Evolutionary conservation across 345 rosid genomes (phyloP).

Genomic region (Eucalyptus sp.): DNA sequence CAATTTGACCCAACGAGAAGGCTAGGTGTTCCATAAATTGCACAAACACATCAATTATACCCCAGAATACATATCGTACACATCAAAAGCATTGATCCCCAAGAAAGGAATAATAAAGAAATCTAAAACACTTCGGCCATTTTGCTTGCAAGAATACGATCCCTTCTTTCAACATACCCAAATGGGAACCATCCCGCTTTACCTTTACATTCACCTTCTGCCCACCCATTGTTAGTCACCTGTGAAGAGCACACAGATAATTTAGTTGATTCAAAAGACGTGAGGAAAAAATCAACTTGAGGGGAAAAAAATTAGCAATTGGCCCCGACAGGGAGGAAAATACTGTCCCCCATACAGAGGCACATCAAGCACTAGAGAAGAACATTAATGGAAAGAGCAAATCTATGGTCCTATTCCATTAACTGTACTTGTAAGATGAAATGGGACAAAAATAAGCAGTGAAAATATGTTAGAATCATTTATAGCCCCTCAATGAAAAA

Average conservation of each 20-base stretch:
- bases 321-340: not conserved
- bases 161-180: slow-evolving; percentile 74
- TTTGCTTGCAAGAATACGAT: slow-evolving; percentile 82
- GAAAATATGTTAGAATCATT: not conserved
- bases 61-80: not conserved
- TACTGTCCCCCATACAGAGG: not conserved
- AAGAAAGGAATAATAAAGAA: not conserved
- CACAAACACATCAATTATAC: not conserved
- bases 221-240: slow-evolving; percentile 90
- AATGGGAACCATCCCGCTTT: slow-evolving; percentile 94
- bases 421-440: not conserved
- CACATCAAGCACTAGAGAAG: not conserved
- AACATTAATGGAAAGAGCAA: not conserved
- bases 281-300: not conserved
- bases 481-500: not conserved
- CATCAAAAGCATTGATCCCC: slow-evolving; percentile 1
- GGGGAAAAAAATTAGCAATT: not conserved
- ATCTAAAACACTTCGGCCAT: slow-evolving; percentile 73
- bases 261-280: not conserved
- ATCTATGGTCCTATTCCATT: not conserved
- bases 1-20: not conserved
- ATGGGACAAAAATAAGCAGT: not conserved
- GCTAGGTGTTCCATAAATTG: not conserved
- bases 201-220: slow-evolving; percentile 96
- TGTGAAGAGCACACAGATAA: slow-evolving; percentile 4